Evolutionary conservation across 208 protist species (phyloP), one percentile per base, ranked within the genome.

Genomic region (Trypanosoma lewisi): DNA sequence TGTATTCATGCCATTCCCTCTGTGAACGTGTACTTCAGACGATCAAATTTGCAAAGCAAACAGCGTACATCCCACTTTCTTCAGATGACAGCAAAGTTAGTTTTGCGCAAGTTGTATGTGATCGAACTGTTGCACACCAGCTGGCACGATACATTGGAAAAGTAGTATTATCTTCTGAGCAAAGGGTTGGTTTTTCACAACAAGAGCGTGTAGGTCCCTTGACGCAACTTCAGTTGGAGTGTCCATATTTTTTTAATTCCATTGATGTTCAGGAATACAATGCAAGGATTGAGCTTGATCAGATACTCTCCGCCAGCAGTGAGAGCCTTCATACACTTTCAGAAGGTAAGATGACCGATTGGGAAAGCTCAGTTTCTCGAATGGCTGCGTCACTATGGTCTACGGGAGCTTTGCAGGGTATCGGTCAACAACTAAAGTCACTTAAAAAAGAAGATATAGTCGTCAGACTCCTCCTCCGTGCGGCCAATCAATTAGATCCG

Each of bases 381-480:
- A 80, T 81, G 52, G 87, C 90, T 21, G 75, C 79, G 8, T 58
- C 69, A 37, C 85, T 89, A 51, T 94, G 90, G 85, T 77, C 70
- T 27, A 85, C 79, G 17, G 90, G 90, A n/a, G 77, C 84, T 17
- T 77, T 96, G 9, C 58, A 80, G 34, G 74, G 62, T 39, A 85
- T 96, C 33, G 93, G 85, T 63, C 82, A 89, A 48, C 79, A 91
- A 67, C 80, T 96, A 31, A 69, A 76, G 30, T 65, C 69, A 23
- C 54, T 83, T 21, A 89, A 90, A 57, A 78, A 78, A 23, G 87
- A 94, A 55, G 80, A 86, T 42, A 58, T 80, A 4, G 78, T 82
- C 8, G 76, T 94, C 42, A 75, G 80, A 64, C 76, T 96, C 9
- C 78, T 96, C n/a, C 78, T 96, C 47, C 87, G 90, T 63, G 87